Percentiles rank a stretch among this genome's conserved stretches.
Conservation (phyloP, 768 basidiomycete genomes). For the Suillus decipiens region DNA sequence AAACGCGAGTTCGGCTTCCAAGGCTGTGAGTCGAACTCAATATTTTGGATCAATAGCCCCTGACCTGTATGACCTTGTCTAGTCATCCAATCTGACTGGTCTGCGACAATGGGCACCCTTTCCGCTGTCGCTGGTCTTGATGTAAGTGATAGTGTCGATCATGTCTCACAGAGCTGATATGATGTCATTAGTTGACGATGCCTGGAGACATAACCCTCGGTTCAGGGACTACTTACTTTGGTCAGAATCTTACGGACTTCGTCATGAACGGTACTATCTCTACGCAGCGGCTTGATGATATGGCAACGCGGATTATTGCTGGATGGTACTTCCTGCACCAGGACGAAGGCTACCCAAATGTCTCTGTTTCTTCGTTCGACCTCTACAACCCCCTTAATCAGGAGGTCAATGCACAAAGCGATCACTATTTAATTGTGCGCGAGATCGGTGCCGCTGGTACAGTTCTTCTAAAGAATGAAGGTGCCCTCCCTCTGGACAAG, state of each 20-base stretch:
- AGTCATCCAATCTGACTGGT: constrained; percentile 66
- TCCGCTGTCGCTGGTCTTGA: constrained; percentile 64
- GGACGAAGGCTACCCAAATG: constrained; percentile 30
- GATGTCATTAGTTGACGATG: constrained; percentile 61
- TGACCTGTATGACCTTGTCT: constrained; percentile 5
- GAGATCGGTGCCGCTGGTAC: constrained; percentile 69
- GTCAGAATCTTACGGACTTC: constrained; percentile 54
- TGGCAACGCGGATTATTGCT: constrained; percentile 72
- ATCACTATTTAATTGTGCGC: constrained; percentile 52
- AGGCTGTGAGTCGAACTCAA: constrained; percentile 43
- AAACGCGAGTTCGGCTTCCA: constrained; percentile 71
- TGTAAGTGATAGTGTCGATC: constrained; percentile 35
- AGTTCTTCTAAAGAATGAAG: constrained; percentile 68
- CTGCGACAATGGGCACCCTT: constrained; percentile 49
- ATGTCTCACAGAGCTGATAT: neutral
- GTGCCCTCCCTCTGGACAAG: constrained; percentile 58
- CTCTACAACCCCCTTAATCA: constrained; percentile 33
- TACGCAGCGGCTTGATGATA: constrained; percentile 60
- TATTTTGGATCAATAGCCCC: constrained; percentile 1
- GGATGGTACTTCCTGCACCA: constrained; percentile 51
- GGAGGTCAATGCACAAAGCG: constrained; percentile 57
- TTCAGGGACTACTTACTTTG: constrained; percentile 53
- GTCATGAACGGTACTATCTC: constrained; percentile 64
- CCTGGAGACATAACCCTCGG: constrained; percentile 56
- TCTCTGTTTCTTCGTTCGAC: constrained; percentile 31